A percentile compares a stretch with the other conserved stretches of the same genome.
phyloP scores from a whole-genome alignment of 2,329 filamentous ascomycete species.

The Cladosporium halotolerans region DNA sequence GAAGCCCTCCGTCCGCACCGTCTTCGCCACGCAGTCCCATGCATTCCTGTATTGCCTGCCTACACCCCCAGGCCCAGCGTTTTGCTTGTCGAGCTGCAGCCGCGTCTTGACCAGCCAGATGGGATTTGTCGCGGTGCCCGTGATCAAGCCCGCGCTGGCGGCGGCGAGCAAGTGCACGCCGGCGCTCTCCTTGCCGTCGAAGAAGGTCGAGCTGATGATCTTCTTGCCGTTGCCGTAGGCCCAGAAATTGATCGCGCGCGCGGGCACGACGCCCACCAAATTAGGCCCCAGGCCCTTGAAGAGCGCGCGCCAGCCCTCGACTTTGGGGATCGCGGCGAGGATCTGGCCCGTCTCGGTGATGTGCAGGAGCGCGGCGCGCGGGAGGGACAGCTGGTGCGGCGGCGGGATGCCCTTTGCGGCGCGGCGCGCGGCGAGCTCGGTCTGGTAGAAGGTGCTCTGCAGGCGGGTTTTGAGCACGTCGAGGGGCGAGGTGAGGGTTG shows the following conservation, averaged over 20 bases:
- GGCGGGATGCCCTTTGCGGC: constrained; percentile 51
- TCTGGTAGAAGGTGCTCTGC: constrained; percentile 91
- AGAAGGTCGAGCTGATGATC: constrained; percentile 68
- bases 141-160: constrained; percentile 71
- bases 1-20: constrained; percentile 72
- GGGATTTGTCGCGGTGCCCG: constrained; percentile 86
- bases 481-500: constrained; percentile 86
- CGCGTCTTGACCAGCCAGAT: constrained; percentile 96
- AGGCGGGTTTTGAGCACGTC: constrained; percentile 90
- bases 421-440: constrained; percentile 65
- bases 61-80: constrained; percentile 50
- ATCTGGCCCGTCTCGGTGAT: constrained; percentile 83
- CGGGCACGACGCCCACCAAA: constrained; percentile 80
- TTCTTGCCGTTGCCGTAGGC: constrained; percentile 89
- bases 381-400: constrained; percentile 54
- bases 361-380: constrained; percentile 64
- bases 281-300: constrained; percentile 94
- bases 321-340: constrained; percentile 68
- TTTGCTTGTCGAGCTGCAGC: constrained; percentile 83
- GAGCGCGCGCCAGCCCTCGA: constrained; percentile 77
- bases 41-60: constrained; percentile 77
- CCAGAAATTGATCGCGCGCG: constrained; percentile 88
- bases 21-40: constrained; percentile 78
- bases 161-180: constrained; percentile 75
- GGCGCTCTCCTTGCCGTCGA: constrained; percentile 61